Evolutionary conservation across 768 basidiomycete species (phyloP), one percentile per base, ranked within the genome.

Genomic region (Suillus hirtellus): DNA sequence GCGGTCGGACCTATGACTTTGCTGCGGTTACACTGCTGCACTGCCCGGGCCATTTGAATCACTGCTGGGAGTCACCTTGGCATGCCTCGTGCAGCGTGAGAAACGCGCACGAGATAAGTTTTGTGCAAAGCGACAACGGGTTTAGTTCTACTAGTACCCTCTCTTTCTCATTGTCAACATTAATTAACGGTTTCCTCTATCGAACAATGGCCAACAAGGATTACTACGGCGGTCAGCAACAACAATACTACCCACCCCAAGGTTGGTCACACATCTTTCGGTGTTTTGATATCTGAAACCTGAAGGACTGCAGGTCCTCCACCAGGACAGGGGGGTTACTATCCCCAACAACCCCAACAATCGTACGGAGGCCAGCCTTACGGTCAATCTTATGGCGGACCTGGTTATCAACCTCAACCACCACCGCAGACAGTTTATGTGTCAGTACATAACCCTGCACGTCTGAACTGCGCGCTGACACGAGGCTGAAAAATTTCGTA

Each of bases 351-450:
- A 76, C 92, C 90, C 14, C 87, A 84, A 65, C 86, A 89, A 68
- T 78, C 88, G 0, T 90, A 92, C 72, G 84, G 87, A 62, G 76
- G 77, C 8, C 85, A 87, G 62, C 74, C 76, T 34, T 72, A 75
- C 11, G 71, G 71, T 27, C 80, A 80, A 63, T 72, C 71, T 34
- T 69, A 73, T 17, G 72, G 74, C 35, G 76, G 78, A 19, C 76
- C 77, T 31, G 73, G 72, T 8, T 84, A 83, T 67, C 81, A 84
- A 60, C 84, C 85, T 17, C 85, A 89, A 66, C 88, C 86, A 19
- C 87, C 86, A n/a, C 92, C 92, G 19, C 91, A 93, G 73, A 87
- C 89, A 0, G 87, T 93, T 60, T 90, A 91, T 71, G 89, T 92
- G 91, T 92, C 71, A 67, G 90, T 82, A 24, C 38, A 54, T 19